Evolutionary conservation across 768 basidiomycete genomes (phyloP).

Genomic region (Leccinum longicurvipes): DNA sequence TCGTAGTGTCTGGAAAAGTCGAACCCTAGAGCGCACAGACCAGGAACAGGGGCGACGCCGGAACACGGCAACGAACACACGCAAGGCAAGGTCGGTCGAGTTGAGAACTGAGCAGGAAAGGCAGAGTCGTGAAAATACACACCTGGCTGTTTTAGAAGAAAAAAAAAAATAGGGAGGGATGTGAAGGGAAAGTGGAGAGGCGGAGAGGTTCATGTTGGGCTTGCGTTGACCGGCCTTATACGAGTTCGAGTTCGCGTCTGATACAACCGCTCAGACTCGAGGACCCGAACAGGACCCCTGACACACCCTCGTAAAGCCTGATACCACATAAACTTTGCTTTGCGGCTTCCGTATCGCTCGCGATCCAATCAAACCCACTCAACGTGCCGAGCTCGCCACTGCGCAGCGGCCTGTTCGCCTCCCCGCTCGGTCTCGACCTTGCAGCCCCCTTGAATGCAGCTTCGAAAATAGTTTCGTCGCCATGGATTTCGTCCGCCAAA

Average conservation of each 20-base stretch:
- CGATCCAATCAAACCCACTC: conserved; percentile 1
- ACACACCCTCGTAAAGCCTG: conserved; percentile 24
- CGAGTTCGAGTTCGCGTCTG: conserved; percentile 31
- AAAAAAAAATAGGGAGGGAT: conserved; percentile 4
- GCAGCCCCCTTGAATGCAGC: neutral
- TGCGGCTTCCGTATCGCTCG: no score
- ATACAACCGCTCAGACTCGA: conserved; percentile 12
- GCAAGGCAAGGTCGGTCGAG: conserved; percentile 1
- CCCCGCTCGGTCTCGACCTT: neutral
- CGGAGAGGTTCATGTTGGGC: conserved; percentile 46
- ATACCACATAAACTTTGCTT: conserved; percentile 2
- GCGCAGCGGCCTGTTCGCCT: conserved; percentile 1
- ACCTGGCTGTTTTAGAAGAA: conserved; percentile 15
- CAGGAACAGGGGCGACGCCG: conserved; percentile 30
- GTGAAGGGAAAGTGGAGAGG: conserved; percentile 32
- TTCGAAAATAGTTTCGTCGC: conserved; percentile 2
- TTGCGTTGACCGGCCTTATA: conserved; percentile 59
- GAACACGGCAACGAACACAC: conserved; percentile 2
- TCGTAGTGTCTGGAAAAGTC: conserved; percentile 12
- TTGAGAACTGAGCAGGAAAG: conserved; percentile 7
- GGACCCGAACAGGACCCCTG: conserved; percentile 28
- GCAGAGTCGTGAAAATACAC: neutral
- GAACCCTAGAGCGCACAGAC: conserved; percentile 25
- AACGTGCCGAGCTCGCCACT: conserved; percentile 6
- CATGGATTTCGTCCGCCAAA: conserved; percentile 33